Base-by-base conservation (phyloP, 768 basidiomycete species). In the Amanita fuliginea region DNA sequence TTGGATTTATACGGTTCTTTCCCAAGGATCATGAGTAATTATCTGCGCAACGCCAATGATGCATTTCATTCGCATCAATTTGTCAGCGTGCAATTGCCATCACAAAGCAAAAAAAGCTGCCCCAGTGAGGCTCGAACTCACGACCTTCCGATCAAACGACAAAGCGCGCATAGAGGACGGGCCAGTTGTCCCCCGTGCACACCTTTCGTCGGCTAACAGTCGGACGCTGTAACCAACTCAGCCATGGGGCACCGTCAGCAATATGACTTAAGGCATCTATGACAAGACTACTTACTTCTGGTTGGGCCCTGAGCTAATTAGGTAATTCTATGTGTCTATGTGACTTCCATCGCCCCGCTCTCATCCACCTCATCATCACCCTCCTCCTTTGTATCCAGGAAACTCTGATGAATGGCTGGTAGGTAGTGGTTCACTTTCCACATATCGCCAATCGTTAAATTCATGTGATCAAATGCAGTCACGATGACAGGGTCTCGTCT, bases 361-460 rank as follows among this genome's bases (percentile, higher is more conserved):
- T 49, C 47, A n/a, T 49, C 39, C 19, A 11, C 62, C 48, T 69
- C 69, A 30, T 66, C 68, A 22, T 60, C 74, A 26, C 68, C 73
- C 43, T 77, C 78, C 21, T 75, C 77, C 18, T 59, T 62, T 3
- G 75, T 74, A 49, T 81, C 80, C n/a, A 53, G 51, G 53, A 83
- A 76, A 57, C 70, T 76, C 55, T 73, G 73, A 54, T 85, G 77
- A 51, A 97, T 71, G 3, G 86, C 82, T 1, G 76, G 72, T 51
- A 84, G 65, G 62, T 93, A 95, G 49, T 74, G 65, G n/a, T 72
- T 73, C 71, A 92, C 72, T 67, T 90, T 90, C 86, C 86, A 89
- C 77, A 96, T 81, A 46, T 85, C 78, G 1, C 81, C 80, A 14
- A 97, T 73, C 19, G 67, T 75, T 49, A 95, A 64, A 10, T 80